Conservation (phyloP, 1,139 yeast species). For the Pichia sp. region DNA sequence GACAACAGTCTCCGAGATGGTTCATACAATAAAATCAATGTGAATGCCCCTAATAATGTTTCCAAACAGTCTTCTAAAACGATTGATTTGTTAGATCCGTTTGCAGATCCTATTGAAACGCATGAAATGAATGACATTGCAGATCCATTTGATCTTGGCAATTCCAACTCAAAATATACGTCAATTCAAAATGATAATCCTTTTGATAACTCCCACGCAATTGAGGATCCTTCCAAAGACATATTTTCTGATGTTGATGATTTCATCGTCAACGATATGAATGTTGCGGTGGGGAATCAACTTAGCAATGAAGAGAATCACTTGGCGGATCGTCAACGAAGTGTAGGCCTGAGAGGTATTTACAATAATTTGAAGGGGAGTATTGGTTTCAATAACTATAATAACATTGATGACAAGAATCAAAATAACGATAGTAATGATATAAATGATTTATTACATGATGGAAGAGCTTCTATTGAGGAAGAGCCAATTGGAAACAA, state of each 20-base stretch:
- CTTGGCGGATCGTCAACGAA: slow-evolving; percentile 7
- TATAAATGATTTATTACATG: slow-evolving; percentile 21
- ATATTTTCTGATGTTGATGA: slow-evolving; percentile 12
- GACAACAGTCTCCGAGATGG: slow-evolving; percentile 1
- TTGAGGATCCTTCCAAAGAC: slow-evolving; percentile 3
- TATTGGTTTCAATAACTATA: slow-evolving; percentile 22
- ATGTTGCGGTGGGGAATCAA: slow-evolving; percentile 1
- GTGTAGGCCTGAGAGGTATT: slow-evolving; percentile 20
- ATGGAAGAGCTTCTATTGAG: slow-evolving; percentile 23
- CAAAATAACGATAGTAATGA: slow-evolving; percentile 6
- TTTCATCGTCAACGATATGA: slow-evolving; percentile 10
- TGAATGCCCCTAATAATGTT: background rate
- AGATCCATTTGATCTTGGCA: slow-evolving; percentile 1
- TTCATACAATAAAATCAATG: background rate
- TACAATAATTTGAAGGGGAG: slow-evolving; percentile 22
- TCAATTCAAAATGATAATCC: slow-evolving; percentile 10
- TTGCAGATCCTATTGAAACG: slow-evolving; percentile 12
- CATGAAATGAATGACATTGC: slow-evolving; percentile 1
- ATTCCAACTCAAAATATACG: slow-evolving; percentile 1
- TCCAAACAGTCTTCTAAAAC: background rate
- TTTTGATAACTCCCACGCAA: slow-evolving; percentile 7
- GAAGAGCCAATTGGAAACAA: background rate
- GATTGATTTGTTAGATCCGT: slow-evolving; percentile 13
- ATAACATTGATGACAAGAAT: slow-evolving; percentile 18
- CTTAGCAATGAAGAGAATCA: slow-evolving; percentile 6